phyloP scores from a whole-genome alignment of 805 yeast genomes.

The Lipomyces oligophaga region DNA sequence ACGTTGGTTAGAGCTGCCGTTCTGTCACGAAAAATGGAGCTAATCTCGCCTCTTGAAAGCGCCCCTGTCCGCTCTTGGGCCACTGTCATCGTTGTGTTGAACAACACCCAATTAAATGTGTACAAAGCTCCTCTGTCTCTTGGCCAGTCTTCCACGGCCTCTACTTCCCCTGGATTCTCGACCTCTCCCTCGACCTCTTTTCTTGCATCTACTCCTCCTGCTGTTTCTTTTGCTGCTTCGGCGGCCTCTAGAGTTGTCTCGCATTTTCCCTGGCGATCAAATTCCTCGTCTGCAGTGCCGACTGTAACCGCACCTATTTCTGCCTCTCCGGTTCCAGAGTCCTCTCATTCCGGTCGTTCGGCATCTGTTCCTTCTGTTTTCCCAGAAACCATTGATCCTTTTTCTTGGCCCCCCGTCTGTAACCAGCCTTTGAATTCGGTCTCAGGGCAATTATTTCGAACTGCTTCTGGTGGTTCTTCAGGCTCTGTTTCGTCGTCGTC shows the following conservation, averaged over 20 bases:
- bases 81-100: slow-evolving; percentile 62
- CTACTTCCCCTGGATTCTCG: not conserved
- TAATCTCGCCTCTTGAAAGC: slow-evolving; percentile 72
- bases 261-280: slow-evolving; percentile 8
- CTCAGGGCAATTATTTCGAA: not conserved
- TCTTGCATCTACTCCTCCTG: not conserved
- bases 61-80: slow-evolving; percentile 70
- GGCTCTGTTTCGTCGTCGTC: slow-evolving; percentile 5
- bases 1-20: slow-evolving; percentile 58
- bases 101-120: slow-evolving; percentile 80
- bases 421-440: not conserved
- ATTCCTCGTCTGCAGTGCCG: slow-evolving; percentile 3
- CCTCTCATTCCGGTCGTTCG: slow-evolving; percentile 4
- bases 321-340: slow-evolving; percentile 3
- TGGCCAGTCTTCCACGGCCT: no score
- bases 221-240: not conserved
- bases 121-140: slow-evolving; percentile 42
- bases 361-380: slow-evolving; percentile 1
- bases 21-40: slow-evolving; percentile 64
- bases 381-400: slow-evolving; percentile 20
- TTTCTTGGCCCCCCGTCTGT: slow-evolving; percentile 3
- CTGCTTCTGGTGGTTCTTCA: not conserved
- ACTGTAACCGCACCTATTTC: slow-evolving; percentile 1
- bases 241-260: slow-evolving; percentile 4
- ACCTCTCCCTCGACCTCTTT: not conserved